phyloP scores from a whole-genome alignment of 345 rosid genomes.

The Brassica cretica region DNA sequence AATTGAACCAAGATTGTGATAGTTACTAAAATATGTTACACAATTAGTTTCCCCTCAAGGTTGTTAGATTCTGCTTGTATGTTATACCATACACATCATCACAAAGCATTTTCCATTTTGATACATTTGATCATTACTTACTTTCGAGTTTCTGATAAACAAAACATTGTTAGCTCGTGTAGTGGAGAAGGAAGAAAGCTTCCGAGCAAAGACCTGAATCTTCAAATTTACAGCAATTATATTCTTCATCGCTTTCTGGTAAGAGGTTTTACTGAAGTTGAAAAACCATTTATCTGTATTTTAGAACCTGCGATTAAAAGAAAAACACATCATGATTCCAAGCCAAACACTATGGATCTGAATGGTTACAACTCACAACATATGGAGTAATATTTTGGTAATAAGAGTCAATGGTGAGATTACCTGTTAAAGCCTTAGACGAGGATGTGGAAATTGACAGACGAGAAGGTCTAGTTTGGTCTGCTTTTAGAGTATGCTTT shows the following conservation, averaged over 20 bases:
- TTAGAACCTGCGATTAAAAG: conserved; percentile 10
- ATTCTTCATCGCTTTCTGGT: neutral
- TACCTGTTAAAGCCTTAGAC: conserved; percentile 6
- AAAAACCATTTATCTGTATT: neutral
- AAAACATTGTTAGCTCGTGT: neutral
- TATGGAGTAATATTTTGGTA: neutral
- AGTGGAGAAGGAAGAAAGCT: neutral
- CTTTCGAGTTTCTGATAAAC: neutral
- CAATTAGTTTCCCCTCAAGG: neutral
- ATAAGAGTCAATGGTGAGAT: neutral
- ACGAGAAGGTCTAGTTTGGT: conserved; percentile 12
- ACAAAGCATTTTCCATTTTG: neutral
- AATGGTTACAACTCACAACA: neutral
- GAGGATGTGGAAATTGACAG: conserved; percentile 6
- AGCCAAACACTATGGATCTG: neutral
- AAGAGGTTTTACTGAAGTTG: neutral
- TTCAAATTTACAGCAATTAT: neutral
- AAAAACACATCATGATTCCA: neutral
- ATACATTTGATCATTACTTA: neutral
- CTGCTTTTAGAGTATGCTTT: neutral
- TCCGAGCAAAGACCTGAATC: neutral
- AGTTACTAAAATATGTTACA: neutral
- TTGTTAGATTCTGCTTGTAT: neutral
- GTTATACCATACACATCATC: neutral
- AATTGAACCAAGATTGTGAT: neutral